Evolutionary conservation across 1,284 basidiomycete genomes (phyloP), one percentile per base, ranked within the genome.

Genomic region (Ustilago xerochloae): DNA sequence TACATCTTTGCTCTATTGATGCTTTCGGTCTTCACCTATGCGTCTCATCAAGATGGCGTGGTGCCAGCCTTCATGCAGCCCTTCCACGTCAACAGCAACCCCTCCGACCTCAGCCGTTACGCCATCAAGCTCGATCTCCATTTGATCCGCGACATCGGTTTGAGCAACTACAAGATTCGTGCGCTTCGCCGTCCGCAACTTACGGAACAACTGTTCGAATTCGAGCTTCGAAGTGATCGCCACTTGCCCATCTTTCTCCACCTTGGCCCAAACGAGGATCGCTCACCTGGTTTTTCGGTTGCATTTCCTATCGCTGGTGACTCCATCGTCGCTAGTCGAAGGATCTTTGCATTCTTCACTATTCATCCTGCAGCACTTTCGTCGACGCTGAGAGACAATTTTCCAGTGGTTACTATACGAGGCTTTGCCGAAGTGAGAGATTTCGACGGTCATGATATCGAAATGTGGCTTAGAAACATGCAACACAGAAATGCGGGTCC

Each of bases 301-400:
- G 20, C 41, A 13, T 43, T 24, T 18, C 38, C 38, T 6, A 6
- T 39, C 5, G 38, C 16, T 18, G n/a, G 38, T 6, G 9, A 18
- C 8, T 16, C 15, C 7, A 15, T 20, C n/a, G 12, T 18, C 20
- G n/a, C 38, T 4, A 9, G 18, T 18, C 22, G 6, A 3, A 39
- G n/a, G 38, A 39, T 15, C 4, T 58, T 58, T 36, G 56, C 56
- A 6, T 22, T 58, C 24, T 30, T 58, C 4, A 33, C 29, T 5
- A 29, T 50, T 16, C 56, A 35, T 29, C 39, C 56, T 18, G 38
- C 29, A 16, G 38, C 9, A n/a, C n/a, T n/a, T n/a, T n/a, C n/a
- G n/a, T n/a, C 12, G 38, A 39, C 7, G 38, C 38, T 39, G 38
- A 6, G 38, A 20, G 43, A 29, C n/a, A 29, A 38, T n/a, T 18